These are phyloP conservation scores for Eucalyptus pauciflora DNA, from an alignment of 345 rosid species.

Conservation along the genomic window DNA sequence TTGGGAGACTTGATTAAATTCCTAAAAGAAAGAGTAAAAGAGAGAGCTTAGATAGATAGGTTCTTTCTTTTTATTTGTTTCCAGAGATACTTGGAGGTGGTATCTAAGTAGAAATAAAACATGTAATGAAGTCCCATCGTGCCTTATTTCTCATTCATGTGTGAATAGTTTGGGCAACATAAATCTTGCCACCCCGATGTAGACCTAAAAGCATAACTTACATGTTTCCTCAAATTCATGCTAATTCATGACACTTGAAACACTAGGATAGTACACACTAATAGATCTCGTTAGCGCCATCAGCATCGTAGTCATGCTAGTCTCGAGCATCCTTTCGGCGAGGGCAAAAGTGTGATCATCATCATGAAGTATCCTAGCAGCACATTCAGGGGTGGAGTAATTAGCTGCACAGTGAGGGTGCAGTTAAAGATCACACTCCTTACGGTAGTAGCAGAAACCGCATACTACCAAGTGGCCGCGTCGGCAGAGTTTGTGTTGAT, in stretches of 20 bases:
- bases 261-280: neutral
- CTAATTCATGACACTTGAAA: neutral
- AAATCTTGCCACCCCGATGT: neutral
- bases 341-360: neutral
- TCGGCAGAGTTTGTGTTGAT: neutral
- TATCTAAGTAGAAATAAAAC: neutral
- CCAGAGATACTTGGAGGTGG: neutral
- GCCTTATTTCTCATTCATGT: neutral
- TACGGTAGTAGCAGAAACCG: neutral
- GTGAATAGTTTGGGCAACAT: neutral
- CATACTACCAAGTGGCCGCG: neutral
- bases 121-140: neutral
- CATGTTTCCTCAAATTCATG: neutral
- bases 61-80: neutral
- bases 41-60: neutral
- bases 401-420: neutral
- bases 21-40: neutral
- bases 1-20: slow-evolving; percentile 2
- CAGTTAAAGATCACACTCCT: neutral
- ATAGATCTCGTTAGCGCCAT: neutral
- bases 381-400: neutral
- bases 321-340: neutral
- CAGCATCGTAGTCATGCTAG: neutral
- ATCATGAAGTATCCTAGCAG: neutral
- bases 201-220: neutral